Conservation (phyloP, 2,329 filamentous ascomycete species). For the Exophiala sideris region DNA sequence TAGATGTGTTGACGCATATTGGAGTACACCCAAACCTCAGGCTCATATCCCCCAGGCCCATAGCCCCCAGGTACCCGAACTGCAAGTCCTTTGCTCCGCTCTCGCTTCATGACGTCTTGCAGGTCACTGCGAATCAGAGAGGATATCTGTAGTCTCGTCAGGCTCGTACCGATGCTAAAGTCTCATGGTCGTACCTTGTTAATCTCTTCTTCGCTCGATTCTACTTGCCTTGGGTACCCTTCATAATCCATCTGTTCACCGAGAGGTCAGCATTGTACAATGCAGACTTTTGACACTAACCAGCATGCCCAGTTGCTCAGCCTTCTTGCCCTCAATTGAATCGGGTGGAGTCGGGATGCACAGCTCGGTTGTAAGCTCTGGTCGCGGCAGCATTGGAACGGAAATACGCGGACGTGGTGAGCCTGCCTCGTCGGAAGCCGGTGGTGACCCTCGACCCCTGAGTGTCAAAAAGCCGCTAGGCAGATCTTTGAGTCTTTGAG, state of each 20-base stretch:
- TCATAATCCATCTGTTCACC: no score
- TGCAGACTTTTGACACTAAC: neutral
- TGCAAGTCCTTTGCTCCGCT: neutral
- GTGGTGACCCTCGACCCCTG: conserved; percentile 2
- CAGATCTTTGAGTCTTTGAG: conserved; percentile 8
- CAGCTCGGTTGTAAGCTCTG: conserved; percentile 7
- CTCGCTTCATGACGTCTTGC: conserved; percentile 6
- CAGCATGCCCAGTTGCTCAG: neutral
- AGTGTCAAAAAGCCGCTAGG: conserved; percentile 11
- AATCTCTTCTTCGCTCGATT: no score
- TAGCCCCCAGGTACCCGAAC: no score
- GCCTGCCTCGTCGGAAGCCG: neutral
- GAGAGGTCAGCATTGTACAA: neutral
- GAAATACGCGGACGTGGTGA: neutral
- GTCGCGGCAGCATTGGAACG: conserved; percentile 5
- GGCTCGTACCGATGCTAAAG: neutral
- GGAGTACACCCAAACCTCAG: neutral
- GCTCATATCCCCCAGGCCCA: no score
- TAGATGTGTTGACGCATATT: neutral
- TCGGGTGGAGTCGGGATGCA: conserved; percentile 1
- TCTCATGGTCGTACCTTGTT: conserved; percentile 9
- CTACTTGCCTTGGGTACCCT: no score
- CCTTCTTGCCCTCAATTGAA: neutral
- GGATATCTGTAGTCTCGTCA: conserved; percentile 17
- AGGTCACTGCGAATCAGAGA: conserved; percentile 13